phyloP scores from a whole-genome alignment of 352 stramenopile genomes.

The Pythium dissotocum region DNA sequence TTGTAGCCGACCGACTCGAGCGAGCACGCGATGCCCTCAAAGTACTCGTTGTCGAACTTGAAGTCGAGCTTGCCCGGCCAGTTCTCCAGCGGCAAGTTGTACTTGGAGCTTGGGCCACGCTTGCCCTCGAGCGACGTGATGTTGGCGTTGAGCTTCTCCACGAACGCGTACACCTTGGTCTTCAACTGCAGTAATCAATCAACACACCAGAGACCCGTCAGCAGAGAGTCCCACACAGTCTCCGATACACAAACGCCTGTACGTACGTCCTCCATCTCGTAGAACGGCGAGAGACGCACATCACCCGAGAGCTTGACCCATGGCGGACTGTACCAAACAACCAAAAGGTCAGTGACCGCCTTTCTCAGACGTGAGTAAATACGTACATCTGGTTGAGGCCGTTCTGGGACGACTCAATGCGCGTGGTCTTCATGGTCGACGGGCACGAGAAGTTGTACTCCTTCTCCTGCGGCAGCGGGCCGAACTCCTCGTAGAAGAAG shows the following conservation, averaged over 20 bases:
- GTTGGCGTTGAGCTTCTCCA: constrained; percentile 86
- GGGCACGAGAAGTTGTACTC: constrained; percentile 92
- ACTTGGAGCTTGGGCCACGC: constrained; percentile 90
- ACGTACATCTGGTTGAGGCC: constrained; percentile 84
- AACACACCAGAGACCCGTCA: constrained; percentile 17
- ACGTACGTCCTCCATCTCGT: constrained; percentile 88
- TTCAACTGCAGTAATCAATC: constrained; percentile 43
- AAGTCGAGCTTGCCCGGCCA: constrained; percentile 86
- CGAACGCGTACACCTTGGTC: constrained; percentile 78
- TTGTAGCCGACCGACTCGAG: constrained; percentile 89
- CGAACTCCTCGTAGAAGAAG: constrained; percentile 91
- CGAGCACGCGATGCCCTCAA: constrained; percentile 92
- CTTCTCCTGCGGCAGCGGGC: constrained; percentile 73
- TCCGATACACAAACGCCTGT: background rate
- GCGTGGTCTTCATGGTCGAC: constrained; percentile 88
- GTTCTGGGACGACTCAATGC: constrained; percentile 78
- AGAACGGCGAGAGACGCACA: constrained; percentile 91
- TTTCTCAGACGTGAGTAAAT: background rate
- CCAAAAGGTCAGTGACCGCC: background rate
- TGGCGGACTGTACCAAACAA: constrained; percentile 60
- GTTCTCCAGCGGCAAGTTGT: constrained; percentile 83
- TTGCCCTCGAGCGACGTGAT: constrained; percentile 77
- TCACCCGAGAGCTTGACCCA: constrained; percentile 91
- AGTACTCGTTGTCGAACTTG: constrained; percentile 76
- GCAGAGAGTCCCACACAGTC: background rate